A percentile compares a stretch with the other conserved stretches of the same genome.
Evolutionary conservation across 371 early-diverging fungal genomes (phyloP).

Genomic region (Zancudomyces culisetae): DNA sequence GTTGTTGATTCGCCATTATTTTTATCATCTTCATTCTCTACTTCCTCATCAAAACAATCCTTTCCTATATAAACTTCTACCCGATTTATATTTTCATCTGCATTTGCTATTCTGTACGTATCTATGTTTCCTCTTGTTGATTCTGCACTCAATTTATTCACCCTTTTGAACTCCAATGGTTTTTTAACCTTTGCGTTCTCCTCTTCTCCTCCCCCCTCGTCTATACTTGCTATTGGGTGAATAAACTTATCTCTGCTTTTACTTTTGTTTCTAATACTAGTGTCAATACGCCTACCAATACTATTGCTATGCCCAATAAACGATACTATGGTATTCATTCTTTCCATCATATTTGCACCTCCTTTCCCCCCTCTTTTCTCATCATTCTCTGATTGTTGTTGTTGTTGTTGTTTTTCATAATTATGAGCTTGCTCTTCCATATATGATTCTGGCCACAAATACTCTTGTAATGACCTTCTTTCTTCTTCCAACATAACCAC

Average conservation of each 20-base stretch:
- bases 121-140: too few relatives aligned
- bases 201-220: too few relatives aligned
- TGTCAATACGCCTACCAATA: not conserved
- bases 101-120: too few relatives aligned
- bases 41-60: too few relatives aligned
- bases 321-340: not conserved
- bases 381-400: not conserved
- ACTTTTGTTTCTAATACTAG: not conserved
- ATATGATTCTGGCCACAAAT: conserved; percentile 3
- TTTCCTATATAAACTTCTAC: too few relatives aligned
- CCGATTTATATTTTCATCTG: too few relatives aligned
- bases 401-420: not conserved
- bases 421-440: not conserved
- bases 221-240: too few relatives aligned
- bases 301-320: not conserved
- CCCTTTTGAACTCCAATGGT: too few relatives aligned
- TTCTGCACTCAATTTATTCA: too few relatives aligned
- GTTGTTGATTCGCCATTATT: conserved; percentile 12
- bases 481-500: not conserved
- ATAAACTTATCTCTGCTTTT: too few relatives aligned
- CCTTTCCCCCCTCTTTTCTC: not conserved
- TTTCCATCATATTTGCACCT: not conserved
- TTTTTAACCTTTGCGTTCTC: too few relatives aligned
- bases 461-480: not conserved
- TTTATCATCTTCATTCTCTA: too few relatives aligned